Conservation (phyloP, 495 filamentous ascomycete species). For the Tuber magnatum region DNA sequence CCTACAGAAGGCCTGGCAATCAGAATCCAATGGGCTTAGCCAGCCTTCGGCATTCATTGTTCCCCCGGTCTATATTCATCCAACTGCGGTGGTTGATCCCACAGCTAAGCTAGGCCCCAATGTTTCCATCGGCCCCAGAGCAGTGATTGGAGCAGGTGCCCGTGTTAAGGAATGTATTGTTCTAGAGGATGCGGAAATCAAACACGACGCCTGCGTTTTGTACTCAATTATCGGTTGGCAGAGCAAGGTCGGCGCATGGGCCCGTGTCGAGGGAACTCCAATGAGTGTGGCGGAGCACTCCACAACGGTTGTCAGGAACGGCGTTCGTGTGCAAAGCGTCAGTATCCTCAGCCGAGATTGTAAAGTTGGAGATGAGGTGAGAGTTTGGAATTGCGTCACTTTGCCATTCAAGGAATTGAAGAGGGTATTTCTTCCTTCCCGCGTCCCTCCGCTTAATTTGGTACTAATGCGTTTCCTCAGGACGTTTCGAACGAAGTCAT, state of each 20-base stretch:
- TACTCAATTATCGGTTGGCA: slow-evolving; percentile 98
- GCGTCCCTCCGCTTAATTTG: background rate
- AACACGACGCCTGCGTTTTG: slow-evolving; percentile 91
- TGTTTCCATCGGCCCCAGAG: slow-evolving; percentile 88
- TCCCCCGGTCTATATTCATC: slow-evolving; percentile 94
- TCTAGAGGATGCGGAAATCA: slow-evolving; percentile 89
- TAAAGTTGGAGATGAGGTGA: slow-evolving; percentile 85
- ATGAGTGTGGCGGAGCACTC: slow-evolving; percentile 82
- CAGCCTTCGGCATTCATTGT: slow-evolving; percentile 82
- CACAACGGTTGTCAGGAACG: slow-evolving; percentile 92
- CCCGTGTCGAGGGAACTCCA: slow-evolving; percentile 91
- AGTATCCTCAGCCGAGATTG: slow-evolving; percentile 98
- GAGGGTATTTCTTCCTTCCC: slow-evolving; percentile 58
- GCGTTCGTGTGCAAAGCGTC: slow-evolving; percentile 97
- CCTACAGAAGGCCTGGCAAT: slow-evolving; percentile 88
- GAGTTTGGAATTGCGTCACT: slow-evolving; percentile 97
- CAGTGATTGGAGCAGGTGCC: slow-evolving; percentile 72
- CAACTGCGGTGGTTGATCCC: slow-evolving; percentile 83
- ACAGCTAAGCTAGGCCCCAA: slow-evolving; percentile 96
- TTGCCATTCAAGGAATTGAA: slow-evolving; percentile 98
- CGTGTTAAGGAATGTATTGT: slow-evolving; percentile 95
- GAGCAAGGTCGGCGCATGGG: slow-evolving; percentile 93
- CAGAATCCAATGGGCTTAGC: slow-evolving; percentile 71
- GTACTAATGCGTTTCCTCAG: slow-evolving; percentile 43
- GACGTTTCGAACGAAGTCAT: slow-evolving; percentile 93